A percentile compares a stretch with the other conserved stretches of the same genome.
phyloP scores from a whole-genome alignment of 352 stramenopile species.

The Pelagophyceae sp. region DNA sequence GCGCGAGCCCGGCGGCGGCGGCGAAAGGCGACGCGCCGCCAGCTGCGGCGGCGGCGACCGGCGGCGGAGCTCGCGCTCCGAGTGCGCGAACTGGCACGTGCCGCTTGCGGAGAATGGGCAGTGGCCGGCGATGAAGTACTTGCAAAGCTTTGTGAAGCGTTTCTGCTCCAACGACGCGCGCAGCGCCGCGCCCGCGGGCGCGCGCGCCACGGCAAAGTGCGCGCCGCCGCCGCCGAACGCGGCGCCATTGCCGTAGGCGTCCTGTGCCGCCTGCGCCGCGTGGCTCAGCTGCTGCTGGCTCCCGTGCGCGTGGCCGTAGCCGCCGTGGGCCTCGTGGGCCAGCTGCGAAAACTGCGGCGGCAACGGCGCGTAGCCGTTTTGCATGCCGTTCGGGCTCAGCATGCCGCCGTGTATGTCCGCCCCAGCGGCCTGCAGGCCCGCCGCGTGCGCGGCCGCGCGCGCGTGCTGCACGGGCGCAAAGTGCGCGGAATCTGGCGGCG shows the following conservation, averaged over 20 bases:
- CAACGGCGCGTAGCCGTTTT: too few relatives aligned
- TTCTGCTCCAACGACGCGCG: constrained; percentile 13
- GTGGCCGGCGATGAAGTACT: constrained; percentile 20
- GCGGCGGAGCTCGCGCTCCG: not conserved
- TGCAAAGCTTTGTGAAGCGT: constrained; percentile 19
- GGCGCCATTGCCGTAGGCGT: too few relatives aligned
- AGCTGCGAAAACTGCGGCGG: too few relatives aligned
- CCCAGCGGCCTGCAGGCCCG: too few relatives aligned
- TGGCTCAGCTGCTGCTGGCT: not conserved
- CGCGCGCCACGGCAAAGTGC: not conserved
- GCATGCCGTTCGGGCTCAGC: too few relatives aligned
- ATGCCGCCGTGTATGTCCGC: too few relatives aligned
- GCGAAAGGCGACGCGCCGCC: not conserved
- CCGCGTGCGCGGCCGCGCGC: too few relatives aligned
- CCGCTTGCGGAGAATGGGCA: constrained; percentile 1
- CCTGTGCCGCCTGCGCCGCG: not conserved
- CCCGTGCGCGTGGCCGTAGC: not conserved
- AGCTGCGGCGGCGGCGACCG: constrained; percentile 3
- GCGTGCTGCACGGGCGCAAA: not conserved
- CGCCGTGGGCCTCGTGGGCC: not conserved
- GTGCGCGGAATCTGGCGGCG: not conserved
- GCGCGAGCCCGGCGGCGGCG: too few relatives aligned
- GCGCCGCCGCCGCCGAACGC: not conserved
- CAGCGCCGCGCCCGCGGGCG: not conserved
- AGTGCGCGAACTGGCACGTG: constrained; percentile 18